Evolutionary conservation across 2,329 filamentous ascomycete species (phyloP).

Genomic region (Hypoxylon sp.): DNA sequence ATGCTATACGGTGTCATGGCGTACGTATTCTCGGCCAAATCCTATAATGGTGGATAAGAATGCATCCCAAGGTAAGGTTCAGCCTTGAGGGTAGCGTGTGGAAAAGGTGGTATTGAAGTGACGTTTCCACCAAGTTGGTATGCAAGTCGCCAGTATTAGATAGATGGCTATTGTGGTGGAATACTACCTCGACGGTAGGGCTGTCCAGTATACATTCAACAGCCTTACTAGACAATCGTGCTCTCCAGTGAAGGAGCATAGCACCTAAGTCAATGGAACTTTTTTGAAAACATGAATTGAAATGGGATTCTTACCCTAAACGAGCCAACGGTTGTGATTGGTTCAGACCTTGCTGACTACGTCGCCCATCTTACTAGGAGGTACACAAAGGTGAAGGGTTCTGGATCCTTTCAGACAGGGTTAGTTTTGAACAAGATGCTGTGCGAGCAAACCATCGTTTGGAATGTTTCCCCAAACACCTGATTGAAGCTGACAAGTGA

Average conservation of each 20-base stretch:
- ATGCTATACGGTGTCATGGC: slow-evolving; percentile 25
- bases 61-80: slow-evolving; percentile 25
- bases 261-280: slow-evolving; percentile 29
- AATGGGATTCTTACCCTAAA: slow-evolving; percentile 37
- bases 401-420: slow-evolving; percentile 41
- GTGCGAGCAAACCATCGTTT: slow-evolving; percentile 16
- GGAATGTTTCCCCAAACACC: slow-evolving; percentile 10
- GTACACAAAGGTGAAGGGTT: slow-evolving; percentile 37
- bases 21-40: slow-evolving; percentile 34
- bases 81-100: slow-evolving; percentile 26
- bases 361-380: slow-evolving; percentile 34
- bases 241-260: slow-evolving; percentile 25
- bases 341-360: slow-evolving; percentile 32
- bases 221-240: not conserved
- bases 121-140: slow-evolving; percentile 12
- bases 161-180: slow-evolving; percentile 5
- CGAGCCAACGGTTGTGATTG: slow-evolving; percentile 24
- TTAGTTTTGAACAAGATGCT: slow-evolving; percentile 10
- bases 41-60: slow-evolving; percentile 22
- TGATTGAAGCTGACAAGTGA: slow-evolving; percentile 19
- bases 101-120: slow-evolving; percentile 22
- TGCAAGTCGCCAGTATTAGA: slow-evolving; percentile 26
- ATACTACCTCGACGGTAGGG: slow-evolving; percentile 29
- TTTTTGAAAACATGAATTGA: slow-evolving; percentile 24
- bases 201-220: slow-evolving; percentile 33